Evolutionary conservation across 306 rosid species (phyloP).

Genomic region (Acacia melanoxylon): DNA sequence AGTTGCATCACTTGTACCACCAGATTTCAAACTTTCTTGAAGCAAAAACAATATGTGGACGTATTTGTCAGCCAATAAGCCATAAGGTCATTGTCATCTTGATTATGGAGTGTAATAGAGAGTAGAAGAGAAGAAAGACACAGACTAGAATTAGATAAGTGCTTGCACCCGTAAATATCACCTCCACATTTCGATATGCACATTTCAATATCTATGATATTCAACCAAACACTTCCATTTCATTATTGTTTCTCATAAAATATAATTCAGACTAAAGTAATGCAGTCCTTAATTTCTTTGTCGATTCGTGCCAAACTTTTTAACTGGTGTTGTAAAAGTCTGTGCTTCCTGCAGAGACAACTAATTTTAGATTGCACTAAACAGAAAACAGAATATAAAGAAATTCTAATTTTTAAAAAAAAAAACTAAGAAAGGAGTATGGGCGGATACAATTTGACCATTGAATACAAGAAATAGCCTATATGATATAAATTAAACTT

Average conservation of each 20-base stretch:
- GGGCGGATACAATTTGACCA: constrained; percentile 10
- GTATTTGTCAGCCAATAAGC: constrained; percentile 98
- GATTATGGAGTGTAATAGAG: constrained; percentile 59
- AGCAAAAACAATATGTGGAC: constrained; percentile 84
- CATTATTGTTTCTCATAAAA: too few species aligned
- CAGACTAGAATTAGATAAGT: neutral
- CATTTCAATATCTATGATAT: neutral
- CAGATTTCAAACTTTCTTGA: constrained; percentile 82
- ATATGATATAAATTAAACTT: constrained; percentile 21
- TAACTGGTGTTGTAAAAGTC: constrained; percentile 59
- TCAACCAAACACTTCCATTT: neutral
- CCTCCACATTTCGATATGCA: neutral
- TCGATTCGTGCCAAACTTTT: constrained; percentile 90
- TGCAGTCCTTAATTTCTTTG: constrained; percentile 61
- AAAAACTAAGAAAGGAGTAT: neutral
- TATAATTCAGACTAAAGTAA: constrained; percentile 5
- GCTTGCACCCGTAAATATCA: neutral
- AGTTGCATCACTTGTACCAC: constrained; percentile 60
- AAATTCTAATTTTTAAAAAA: neutral
- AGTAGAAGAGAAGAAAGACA: constrained; percentile 28
- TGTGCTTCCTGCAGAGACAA: constrained; percentile 60
- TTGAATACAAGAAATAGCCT: constrained; percentile 7
- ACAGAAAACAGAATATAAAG: constrained; percentile 7
- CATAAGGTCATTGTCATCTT: constrained; percentile 91
- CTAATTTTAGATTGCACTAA: constrained; percentile 25